Evolutionary conservation across 345 rosid genomes (phyloP).

Genomic region (Iberis pinnata): DNA sequence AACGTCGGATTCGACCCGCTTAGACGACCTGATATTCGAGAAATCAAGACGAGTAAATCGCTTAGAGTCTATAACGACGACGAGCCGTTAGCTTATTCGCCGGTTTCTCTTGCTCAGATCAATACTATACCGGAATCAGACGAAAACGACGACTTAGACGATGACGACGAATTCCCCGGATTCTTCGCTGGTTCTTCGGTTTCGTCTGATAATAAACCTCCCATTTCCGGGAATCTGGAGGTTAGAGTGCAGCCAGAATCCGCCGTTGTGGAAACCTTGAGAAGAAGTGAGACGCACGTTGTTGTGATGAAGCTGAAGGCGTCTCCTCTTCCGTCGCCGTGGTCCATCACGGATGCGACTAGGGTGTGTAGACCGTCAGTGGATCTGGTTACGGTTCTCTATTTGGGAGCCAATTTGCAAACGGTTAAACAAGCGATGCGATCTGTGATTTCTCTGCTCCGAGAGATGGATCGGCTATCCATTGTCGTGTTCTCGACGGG

Average conservation of each 20-base stretch:
- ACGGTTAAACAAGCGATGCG: slow-evolving; percentile 61
- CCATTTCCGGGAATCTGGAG: slow-evolving; percentile 35
- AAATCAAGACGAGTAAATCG: slow-evolving; percentile 34
- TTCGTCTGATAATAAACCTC: slow-evolving; percentile 14
- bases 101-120: slow-evolving; percentile 46
- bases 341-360: slow-evolving; percentile 18
- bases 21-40: slow-evolving; percentile 26
- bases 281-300: slow-evolving; percentile 47
- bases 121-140: slow-evolving; percentile 73
- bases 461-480: slow-evolving; percentile 66
- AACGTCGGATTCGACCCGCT: slow-evolving; percentile 14
- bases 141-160: slow-evolving; percentile 49
- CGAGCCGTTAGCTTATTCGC: slow-evolving; percentile 54
- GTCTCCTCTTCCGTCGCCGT: slow-evolving; percentile 33
- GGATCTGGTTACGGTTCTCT: slow-evolving; percentile 70
- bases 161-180: slow-evolving; percentile 46
- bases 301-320: slow-evolving; percentile 57
- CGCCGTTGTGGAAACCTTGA: slow-evolving; percentile 58
- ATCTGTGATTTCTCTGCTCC: slow-evolving; percentile 47
- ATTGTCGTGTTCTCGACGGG: slow-evolving; percentile 65
- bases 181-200: slow-evolving; percentile 32
- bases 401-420: slow-evolving; percentile 45
- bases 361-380: slow-evolving; percentile 48
- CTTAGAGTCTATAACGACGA: slow-evolving; percentile 77
- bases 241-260: slow-evolving; percentile 52